Base-by-base conservation (phyloP, 2,329 filamentous ascomycete species). In the Hypoxylon sp. region DNA sequence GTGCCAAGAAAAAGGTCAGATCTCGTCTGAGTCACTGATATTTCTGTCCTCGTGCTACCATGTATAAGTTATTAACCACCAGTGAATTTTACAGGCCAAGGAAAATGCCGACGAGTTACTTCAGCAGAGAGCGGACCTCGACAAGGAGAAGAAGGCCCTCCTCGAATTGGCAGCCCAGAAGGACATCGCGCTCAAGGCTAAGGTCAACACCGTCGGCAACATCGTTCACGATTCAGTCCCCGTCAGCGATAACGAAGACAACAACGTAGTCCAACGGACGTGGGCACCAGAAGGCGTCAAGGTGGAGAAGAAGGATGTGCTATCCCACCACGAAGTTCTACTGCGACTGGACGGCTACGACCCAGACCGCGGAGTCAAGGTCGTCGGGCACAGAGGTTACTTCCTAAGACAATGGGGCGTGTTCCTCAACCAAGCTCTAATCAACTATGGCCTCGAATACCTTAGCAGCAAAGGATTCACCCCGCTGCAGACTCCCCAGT, bases 271-370 rank as follows among this genome's bases (percentile, higher is more conserved):
- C 30, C 83, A 92, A 72, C 87, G 89, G 74, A 91, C 86, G 28
- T 99, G 94, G 94, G 87, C 88, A 4, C 95, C 95, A 0, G 89
- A 93, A 71, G 90, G 89, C 55, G 85, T 90, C 62, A 85, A 82
- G 20, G 87, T 92, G 50, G 88, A 93, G 80, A 94, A 94, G 84
- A 87, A 88, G 73, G 85, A 91, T 61, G 83, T 87, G 67, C 90
- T 98, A 67, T 97, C 94, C 53, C 96, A 99, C 79, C 96, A 99
- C 79, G 95, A 98, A 78, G 93, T 99, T 57, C 87, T 98, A 64
- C 89, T 90, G 62, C 87, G 93, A 72, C 82, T 98, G 68, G 93
- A 96, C 72, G 94, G 95, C 56, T 97, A 97, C 77, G 96, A 98
- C 77, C 91, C 93, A 0, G 93, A 97, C 76, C 90, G 96, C 70